Percentiles rank a stretch among this genome's conserved stretches.
phyloP scores from a whole-genome alignment of 768 basidiomycete genomes.

The Fomitopsis serialis region DNA sequence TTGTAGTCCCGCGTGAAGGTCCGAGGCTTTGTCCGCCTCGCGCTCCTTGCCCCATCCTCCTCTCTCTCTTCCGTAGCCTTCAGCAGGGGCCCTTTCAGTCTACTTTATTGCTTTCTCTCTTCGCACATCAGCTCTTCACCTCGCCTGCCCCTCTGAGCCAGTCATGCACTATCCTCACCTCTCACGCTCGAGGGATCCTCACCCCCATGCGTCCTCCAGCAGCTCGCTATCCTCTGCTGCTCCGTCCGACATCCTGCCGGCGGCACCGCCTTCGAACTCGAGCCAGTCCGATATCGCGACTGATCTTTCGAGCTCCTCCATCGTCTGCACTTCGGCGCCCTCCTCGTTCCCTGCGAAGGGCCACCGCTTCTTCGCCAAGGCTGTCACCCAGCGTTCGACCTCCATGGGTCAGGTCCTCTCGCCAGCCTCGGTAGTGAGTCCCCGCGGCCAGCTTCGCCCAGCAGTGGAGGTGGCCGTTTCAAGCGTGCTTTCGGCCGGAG shows the following conservation, averaged over 20 bases:
- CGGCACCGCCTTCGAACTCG: slow-evolving; percentile 27
- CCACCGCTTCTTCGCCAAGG: slow-evolving; percentile 15
- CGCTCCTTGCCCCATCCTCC: background rate
- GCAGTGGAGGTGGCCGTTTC: slow-evolving; percentile 41
- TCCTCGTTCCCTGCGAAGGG: background rate
- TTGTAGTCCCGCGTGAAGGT: background rate
- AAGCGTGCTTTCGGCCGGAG: slow-evolving; percentile 57
- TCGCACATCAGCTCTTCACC: slow-evolving; percentile 8
- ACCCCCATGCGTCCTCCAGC: slow-evolving; percentile 32
- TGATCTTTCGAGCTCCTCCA: slow-evolving; percentile 36
- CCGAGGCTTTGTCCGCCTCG: background rate
- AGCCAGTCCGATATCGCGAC: slow-evolving; percentile 36
- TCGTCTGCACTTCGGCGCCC: slow-evolving; percentile 19
- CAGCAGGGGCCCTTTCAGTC: background rate
- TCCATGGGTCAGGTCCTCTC: slow-evolving; percentile 36
- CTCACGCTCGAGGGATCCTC: slow-evolving; percentile 11
- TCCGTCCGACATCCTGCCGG: slow-evolving; percentile 35
- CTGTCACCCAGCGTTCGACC: slow-evolving; percentile 6
- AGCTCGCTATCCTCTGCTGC: slow-evolving; percentile 37
- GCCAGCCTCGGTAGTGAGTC: slow-evolving; percentile 19
- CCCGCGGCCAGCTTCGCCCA: slow-evolving; percentile 13
- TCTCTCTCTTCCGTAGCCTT: background rate
- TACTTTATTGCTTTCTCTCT: slow-evolving; percentile 14
- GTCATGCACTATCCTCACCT: slow-evolving; percentile 7
- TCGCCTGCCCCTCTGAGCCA: slow-evolving; percentile 1